Evolutionary conservation across 2,329 filamentous ascomycete genomes (phyloP), one percentile per base, ranked within the genome.

Genomic region (Penicillium sclerotigenum): DNA sequence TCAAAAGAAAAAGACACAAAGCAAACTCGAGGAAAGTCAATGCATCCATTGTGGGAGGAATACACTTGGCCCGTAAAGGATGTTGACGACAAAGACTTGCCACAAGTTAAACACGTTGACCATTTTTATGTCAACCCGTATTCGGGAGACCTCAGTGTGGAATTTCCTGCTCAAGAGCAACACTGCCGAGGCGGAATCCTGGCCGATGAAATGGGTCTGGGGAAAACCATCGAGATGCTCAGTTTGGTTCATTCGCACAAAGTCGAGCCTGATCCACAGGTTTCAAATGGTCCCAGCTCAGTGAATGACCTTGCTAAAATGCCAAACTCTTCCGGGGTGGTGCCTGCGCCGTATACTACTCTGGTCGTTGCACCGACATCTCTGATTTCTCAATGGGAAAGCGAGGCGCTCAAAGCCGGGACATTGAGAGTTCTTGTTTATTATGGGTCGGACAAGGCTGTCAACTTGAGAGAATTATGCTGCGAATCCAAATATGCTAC

Each of bases 191-290:
- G 94, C 42, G 94, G 94, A 6, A 90, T 99, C 55, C 78, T 99
- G 40, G 94, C 94, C 9, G 94, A 99, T 67, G 82, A 97, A 74
- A 99, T 99, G 94, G 94, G 94, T 45, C 80, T 99, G 2, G 94
- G 94, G 33, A 99, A 99, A 77, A 99, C 94, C 0, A 97, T 99
- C 51, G 93, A 99, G 70, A 97, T 99, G 91, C 84, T 99, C 59
- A 94, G 91, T 74, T 78, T 99, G 47, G 83, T 99, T 5, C 94
- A 99, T 71, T 85, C 90, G 0, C 90, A 97, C 70, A 85, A 83
- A 59, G 87, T 85, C 4, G 80, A 87, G 22, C 69, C 73, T 16
- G 64, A 66, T 18, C 60, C 69, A 13, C 63, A 71, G 9, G 48
- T 62, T 22, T 64, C 65, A 37, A 65, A 68, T 58, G 59, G 63